Conservation (phyloP, 768 basidiomycete genomes). For the Calocera viscosa region DNA sequence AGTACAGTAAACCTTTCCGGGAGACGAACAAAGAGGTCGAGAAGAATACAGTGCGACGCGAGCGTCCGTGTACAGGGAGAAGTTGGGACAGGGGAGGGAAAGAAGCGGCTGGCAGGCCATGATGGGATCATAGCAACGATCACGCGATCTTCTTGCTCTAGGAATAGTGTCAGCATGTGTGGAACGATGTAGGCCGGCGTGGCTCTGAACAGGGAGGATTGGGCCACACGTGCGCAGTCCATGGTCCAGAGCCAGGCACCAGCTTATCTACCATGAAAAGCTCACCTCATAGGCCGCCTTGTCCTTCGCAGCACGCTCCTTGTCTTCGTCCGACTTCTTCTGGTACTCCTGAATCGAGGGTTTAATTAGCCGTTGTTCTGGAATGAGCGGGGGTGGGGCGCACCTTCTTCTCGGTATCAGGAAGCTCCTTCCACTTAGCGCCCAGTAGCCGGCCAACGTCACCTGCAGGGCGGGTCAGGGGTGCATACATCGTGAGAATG, state of each 20-base stretch:
- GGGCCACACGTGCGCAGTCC: not conserved
- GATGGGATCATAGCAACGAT: not conserved
- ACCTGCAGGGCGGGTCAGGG: conserved; percentile 33
- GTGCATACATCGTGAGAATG: not conserved
- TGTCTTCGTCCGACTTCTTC: conserved; percentile 77
- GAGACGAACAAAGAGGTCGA: not conserved
- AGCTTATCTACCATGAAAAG: not conserved
- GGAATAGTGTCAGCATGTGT: not conserved
- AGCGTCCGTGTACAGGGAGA: not conserved
- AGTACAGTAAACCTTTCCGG: conserved; percentile 7
- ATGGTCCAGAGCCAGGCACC: not conserved
- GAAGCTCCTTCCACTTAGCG: conserved; percentile 92
- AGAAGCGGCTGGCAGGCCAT: not conserved
- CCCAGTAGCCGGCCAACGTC: conserved; percentile 92
- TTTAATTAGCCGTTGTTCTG: not conserved
- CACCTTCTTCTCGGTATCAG: conserved; percentile 85
- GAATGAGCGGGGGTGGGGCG: conserved; percentile 8
- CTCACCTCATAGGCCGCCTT: conserved; percentile 28
- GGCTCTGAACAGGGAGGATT: not conserved
- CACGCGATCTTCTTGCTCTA: conserved; percentile 1
- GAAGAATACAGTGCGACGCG: not conserved
- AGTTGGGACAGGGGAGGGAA: not conserved
- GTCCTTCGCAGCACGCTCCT: conserved; percentile 73
- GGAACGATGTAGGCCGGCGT: not conserved
- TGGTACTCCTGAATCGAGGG: conserved; percentile 57